These are phyloP conservation scores for Trypanosoma melophagium DNA, from an alignment of 208 protist genomes.

Conservation along the genomic window DNA sequence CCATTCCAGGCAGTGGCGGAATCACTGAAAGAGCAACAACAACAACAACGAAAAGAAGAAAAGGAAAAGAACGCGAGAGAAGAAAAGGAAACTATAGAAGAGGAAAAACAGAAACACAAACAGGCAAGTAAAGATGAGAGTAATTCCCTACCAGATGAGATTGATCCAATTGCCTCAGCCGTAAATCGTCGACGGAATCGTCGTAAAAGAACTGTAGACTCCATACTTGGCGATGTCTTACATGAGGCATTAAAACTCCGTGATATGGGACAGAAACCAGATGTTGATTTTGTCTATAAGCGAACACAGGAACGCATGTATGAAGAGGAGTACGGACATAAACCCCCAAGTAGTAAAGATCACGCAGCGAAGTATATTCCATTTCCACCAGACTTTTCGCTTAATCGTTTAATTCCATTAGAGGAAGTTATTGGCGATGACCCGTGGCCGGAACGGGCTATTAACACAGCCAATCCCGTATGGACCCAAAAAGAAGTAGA, in stretches of 20 bases:
- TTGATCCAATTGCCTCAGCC: conserved; percentile 31
- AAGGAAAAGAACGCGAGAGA: too few relatives aligned
- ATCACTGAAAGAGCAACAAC: conserved; percentile 18
- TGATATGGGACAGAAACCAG: conserved; percentile 80
- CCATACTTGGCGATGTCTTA: conserved; percentile 79
- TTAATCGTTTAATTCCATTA: conserved; percentile 64
- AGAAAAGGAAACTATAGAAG: too few relatives aligned
- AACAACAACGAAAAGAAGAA: conserved; percentile 13
- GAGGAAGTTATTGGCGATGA: conserved; percentile 39
- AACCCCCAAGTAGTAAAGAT: conserved; percentile 68
- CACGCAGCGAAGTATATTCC: conserved; percentile 66
- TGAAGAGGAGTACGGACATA: conserved; percentile 79
- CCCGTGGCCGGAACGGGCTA: conserved; percentile 76
- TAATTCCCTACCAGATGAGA: conserved; percentile 20
- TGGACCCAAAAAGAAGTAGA: conserved; percentile 52
- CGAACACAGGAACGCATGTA: conserved; percentile 82
- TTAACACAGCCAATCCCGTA: conserved; percentile 77
- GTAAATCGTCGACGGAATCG: conserved; percentile 49
- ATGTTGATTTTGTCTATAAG: conserved; percentile 84
- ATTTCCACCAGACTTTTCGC: conserved; percentile 65
- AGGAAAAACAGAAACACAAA: neutral
- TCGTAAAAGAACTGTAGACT: conserved; percentile 59
- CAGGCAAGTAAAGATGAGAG: neutral
- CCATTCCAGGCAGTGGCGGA: conserved; percentile 43
- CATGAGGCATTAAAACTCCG: conserved; percentile 76